Evolutionary conservation across 768 basidiomycete species (phyloP).

Genomic region (Leccinum boreale): DNA sequence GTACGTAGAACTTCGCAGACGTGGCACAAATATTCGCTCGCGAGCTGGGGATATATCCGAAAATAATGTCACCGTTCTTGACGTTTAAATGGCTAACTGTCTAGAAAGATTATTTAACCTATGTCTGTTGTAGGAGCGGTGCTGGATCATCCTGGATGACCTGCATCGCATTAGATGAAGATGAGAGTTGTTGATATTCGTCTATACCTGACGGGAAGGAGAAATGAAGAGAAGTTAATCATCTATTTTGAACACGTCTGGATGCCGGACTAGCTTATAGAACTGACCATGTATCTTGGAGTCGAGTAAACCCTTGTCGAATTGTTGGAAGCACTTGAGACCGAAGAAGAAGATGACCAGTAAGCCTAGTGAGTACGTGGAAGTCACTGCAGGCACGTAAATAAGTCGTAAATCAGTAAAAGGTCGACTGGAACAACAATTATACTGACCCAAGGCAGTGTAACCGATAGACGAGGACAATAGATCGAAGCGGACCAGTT

Average conservation of each 20-base stretch:
- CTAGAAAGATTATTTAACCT: constrained; percentile 18
- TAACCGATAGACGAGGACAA: constrained; percentile 66
- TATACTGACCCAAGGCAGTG: constrained; percentile 76
- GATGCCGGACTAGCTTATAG: constrained; percentile 30
- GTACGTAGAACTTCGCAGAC: constrained; percentile 6
- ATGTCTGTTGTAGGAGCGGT: constrained; percentile 63
- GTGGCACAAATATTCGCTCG: neutral
- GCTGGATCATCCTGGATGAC: constrained; percentile 41
- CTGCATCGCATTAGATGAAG: constrained; percentile 36
- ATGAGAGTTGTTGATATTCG: constrained; percentile 42
- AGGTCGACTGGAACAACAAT: neutral
- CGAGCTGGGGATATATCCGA: constrained; percentile 1
- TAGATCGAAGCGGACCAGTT: constrained; percentile 76
- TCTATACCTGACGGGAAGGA: constrained; percentile 42
- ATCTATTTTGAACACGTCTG: constrained; percentile 31
- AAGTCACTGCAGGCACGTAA: constrained; percentile 48
- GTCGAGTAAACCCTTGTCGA: constrained; percentile 70
- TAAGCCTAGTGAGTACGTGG: constrained; percentile 63
- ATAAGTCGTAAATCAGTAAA: constrained; percentile 3
- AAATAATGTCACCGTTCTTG: neutral
- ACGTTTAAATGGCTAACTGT: too few relatives aligned
- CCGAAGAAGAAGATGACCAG: constrained; percentile 74
- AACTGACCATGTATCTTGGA: constrained; percentile 76
- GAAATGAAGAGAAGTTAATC: constrained; percentile 27
- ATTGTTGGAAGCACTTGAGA: constrained; percentile 75